Evolutionary conservation across 768 basidiomycete species (phyloP), one percentile per base, ranked within the genome.

Genomic region (Cubamyces lactineus): DNA sequence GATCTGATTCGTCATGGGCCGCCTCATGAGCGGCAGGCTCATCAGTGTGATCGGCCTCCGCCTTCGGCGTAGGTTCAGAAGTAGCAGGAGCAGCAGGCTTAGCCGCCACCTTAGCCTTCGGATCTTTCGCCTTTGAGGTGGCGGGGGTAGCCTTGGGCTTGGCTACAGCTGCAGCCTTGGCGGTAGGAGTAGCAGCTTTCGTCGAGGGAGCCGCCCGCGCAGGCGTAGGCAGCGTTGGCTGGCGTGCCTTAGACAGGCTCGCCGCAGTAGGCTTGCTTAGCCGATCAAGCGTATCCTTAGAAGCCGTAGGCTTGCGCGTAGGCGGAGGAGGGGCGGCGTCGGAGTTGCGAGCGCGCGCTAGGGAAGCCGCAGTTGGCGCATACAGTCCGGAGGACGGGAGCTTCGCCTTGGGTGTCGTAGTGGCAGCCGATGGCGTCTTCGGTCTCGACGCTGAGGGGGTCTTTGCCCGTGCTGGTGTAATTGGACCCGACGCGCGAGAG

Each of bases 221-320:
- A 8, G 49, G 67, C 3, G 72, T 63, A n/a, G 77, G 71, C 40
- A 60, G n/a, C 23, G 58, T 53, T 19, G 63, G 58, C 57, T 58
- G 57, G 17, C 86, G 82, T 21, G 83, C 83, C 70, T 84, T 87
- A 23, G 85, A 85, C 60, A 89, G 70, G 1, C 89, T 90, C 26
- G 91, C 87, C 11, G 90, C 89, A 0, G 91, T 92, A n/a, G 91
- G 91, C 73, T 91, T 91, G 73, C 84, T 90, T 45, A 92, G 77
- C 53, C 91, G 81, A 60, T 89, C 88, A 15, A 86, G 78, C 0
- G 80, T 79, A 50, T 76, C 82, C 61, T 79, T 79, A 59, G 82
- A 82, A 47, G 85, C 66, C 0, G 82, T 79, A n/a, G 75, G 69
- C 72, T 87, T 88, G 76, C 82, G 85, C 19, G 75, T 73, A 0